A percentile compares a stretch with the other conserved stretches of the same genome.
phyloP scores from a whole-genome alignment of 768 basidiomycete species.

The Phallus indusiatus region DNA sequence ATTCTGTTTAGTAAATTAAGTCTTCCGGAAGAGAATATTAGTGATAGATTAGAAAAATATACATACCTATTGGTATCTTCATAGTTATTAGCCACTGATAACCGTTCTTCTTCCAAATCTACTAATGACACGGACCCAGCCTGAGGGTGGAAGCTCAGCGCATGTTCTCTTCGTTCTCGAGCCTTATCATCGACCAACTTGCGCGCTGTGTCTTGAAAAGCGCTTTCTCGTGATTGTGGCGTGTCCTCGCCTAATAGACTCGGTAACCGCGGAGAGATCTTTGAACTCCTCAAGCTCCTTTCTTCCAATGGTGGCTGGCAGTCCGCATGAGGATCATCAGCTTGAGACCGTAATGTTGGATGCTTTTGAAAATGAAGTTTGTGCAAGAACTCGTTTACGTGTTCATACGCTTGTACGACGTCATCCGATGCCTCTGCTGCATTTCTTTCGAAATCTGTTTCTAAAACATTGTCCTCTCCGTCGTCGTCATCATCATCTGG shows the following conservation, averaged over 20 bases:
- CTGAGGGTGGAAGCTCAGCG: too few species aligned
- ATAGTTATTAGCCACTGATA: slow-evolving; percentile 1
- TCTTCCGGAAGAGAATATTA: too few species aligned
- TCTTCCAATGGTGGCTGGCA: neutral
- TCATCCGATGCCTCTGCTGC: neutral
- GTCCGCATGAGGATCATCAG: neutral
- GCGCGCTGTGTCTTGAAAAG: too few species aligned
- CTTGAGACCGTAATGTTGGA: neutral
- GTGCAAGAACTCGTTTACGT: slow-evolving; percentile 6
- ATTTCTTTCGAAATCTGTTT: neutral
- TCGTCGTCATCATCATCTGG: slow-evolving; percentile 1
- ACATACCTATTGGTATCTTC: slow-evolving; percentile 7
- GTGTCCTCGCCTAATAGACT: neutral
- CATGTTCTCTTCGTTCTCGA: too few species aligned
- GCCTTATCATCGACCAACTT: too few species aligned
- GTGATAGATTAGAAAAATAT: too few species aligned
- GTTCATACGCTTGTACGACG: slow-evolving; percentile 2
- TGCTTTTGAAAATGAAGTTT: slow-evolving; percentile 1
- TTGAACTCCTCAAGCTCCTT: neutral
- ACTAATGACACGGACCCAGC: too few species aligned
- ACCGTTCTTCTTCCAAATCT: neutral
- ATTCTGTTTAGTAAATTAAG: neutral
- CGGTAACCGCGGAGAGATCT: neutral
- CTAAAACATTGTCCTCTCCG: neutral
- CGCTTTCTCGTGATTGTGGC: neutral